Evolutionary conservation across 225 moss, liverwort and hornwort species (phyloP).

Genomic region (Sphagnum tenellum): DNA sequence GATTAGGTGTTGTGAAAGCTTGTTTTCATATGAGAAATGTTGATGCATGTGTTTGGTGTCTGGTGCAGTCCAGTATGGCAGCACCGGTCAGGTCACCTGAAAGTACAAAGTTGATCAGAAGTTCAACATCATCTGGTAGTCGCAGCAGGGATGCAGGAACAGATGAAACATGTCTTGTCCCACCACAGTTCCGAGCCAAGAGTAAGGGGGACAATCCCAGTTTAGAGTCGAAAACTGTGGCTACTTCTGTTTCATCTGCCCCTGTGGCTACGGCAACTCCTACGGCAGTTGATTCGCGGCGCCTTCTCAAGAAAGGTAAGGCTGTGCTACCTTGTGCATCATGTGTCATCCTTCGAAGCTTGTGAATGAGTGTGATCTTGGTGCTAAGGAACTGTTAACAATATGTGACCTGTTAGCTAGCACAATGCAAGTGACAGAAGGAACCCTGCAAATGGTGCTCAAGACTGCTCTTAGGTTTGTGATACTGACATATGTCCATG

Average conservation of each 20-base stretch:
- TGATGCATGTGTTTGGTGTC: too few relatives aligned
- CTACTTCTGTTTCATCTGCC: slow-evolving; percentile 67
- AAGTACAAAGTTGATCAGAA: slow-evolving; percentile 22
- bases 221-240: slow-evolving; percentile 58
- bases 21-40: too few relatives aligned
- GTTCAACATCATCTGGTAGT: slow-evolving; percentile 30
- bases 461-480: neutral
- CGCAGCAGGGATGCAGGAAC: slow-evolving; percentile 50
- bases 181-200: slow-evolving; percentile 51
- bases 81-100: slow-evolving; percentile 21
- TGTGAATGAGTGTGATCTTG: too few relatives aligned
- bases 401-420: too few relatives aligned
- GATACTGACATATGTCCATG: neutral
- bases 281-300: slow-evolving; percentile 50
- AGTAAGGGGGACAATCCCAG: slow-evolving; percentile 58
- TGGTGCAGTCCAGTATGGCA: slow-evolving; percentile 2
- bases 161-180: slow-evolving; percentile 45
- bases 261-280: slow-evolving; percentile 38
- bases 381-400: too few relatives aligned
- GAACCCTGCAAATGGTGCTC: too few relatives aligned
- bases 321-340: too few relatives aligned
- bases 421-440: too few relatives aligned
- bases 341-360: too few relatives aligned
- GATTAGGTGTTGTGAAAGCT: too few relatives aligned
- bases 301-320: slow-evolving; percentile 65